phyloP scores from a whole-genome alignment of 2,329 filamentous ascomycete species.

The Trichoderma guizhouense region DNA sequence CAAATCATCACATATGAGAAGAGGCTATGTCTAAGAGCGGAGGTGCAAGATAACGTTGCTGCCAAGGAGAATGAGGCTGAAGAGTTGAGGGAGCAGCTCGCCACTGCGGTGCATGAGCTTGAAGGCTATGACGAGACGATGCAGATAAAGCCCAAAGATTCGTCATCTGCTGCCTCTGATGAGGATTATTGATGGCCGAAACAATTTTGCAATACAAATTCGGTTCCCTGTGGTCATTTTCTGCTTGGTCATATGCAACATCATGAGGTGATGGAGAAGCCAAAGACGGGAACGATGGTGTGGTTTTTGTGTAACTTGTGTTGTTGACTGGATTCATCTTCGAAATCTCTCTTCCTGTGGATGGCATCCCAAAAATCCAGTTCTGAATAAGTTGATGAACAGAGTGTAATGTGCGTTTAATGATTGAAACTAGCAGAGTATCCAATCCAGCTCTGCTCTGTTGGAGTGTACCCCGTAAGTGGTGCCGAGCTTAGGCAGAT shows the following conservation, averaged over 20 bases:
- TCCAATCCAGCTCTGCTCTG: neutral
- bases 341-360: neutral
- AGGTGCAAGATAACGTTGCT: neutral
- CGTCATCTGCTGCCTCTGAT: neutral
- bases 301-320: neutral
- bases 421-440: neutral
- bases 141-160: neutral
- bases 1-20: neutral
- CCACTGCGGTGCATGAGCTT: neutral
- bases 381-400: neutral
- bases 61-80: neutral
- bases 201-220: neutral
- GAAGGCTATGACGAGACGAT: neutral
- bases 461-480: neutral
- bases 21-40: neutral
- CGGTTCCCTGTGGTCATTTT: neutral
- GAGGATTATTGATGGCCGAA: neutral
- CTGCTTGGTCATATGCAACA: neutral
- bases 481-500: neutral
- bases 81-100: neutral
- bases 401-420: neutral
- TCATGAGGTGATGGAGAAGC: neutral
- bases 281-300: neutral
- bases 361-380: neutral
- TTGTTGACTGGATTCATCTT: neutral